phyloP scores from a whole-genome alignment of 2,329 filamentous ascomycete genomes.

The Aspergillus sp. region DNA sequence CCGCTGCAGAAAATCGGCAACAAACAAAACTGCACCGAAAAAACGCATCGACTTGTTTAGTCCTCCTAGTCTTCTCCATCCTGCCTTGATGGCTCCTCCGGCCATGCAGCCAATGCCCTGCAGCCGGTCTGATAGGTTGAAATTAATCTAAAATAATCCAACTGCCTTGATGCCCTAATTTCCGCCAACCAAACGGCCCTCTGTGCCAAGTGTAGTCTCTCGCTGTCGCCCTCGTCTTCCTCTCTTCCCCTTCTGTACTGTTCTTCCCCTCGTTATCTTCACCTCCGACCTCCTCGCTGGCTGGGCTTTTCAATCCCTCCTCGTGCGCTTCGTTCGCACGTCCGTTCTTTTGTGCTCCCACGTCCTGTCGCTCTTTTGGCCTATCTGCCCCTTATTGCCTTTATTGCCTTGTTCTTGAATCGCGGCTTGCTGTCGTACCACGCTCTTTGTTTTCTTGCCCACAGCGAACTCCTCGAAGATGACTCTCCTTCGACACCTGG shows the following conservation, averaged over 20 bases:
- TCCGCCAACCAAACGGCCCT: too few species aligned
- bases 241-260: neutral
- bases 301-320: slow-evolving; percentile 15
- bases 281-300: slow-evolving; percentile 3
- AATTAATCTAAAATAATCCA: neutral
- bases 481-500: slow-evolving; percentile 26
- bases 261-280: neutral
- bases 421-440: neutral
- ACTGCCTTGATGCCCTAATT: too few species aligned
- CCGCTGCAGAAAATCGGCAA: neutral
- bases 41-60: neutral
- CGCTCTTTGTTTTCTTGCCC: neutral
- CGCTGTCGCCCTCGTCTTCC: neutral
- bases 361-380: slow-evolving; percentile 21
- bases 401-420: neutral
- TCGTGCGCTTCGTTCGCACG: slow-evolving; percentile 29
- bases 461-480: slow-evolving; percentile 15
- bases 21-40: neutral
- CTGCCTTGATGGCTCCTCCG: too few species aligned
- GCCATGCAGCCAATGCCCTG: neutral
- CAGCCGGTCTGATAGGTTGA: neutral
- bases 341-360: slow-evolving; percentile 25
- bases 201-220: too few species aligned
- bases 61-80: neutral
- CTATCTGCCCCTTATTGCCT: neutral